These are phyloP conservation scores for Macrolepiota albuminosa DNA, from an alignment of 768 basidiomycete species.

Conservation along the genomic window DNA sequence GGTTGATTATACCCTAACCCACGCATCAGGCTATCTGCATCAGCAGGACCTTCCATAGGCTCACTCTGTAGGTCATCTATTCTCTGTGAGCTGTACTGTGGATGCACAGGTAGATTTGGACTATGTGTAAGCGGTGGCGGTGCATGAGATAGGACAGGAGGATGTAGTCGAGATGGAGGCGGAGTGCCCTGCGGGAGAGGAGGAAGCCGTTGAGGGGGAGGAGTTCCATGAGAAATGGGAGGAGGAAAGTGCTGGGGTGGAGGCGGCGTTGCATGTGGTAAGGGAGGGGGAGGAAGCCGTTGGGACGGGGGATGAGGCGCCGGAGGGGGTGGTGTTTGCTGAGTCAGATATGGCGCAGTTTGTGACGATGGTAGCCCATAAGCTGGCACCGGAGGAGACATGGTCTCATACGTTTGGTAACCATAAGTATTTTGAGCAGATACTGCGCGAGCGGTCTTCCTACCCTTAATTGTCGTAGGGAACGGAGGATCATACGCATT, in stretches of 20 bases:
- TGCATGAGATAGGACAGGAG: conserved; percentile 6
- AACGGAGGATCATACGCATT: conserved; percentile 81
- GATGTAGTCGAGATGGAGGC: conserved; percentile 2
- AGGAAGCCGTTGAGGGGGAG: conserved; percentile 9
- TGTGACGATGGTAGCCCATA: conserved; percentile 8
- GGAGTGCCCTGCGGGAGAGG: not conserved
- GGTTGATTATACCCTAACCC: not conserved
- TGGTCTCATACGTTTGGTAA: conserved; percentile 22
- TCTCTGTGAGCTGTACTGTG: not conserved
- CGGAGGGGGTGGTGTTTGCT: conserved; percentile 6
- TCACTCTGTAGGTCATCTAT: not conserved
- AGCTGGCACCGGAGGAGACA: conserved; percentile 10
- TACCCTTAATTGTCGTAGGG: conserved; percentile 40
- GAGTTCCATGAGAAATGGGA: not conserved
- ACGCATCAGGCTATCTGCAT: not conserved
- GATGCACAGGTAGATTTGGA: conserved; percentile 1
- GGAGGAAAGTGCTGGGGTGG: conserved; percentile 7
- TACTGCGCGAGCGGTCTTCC: conserved; percentile 20
- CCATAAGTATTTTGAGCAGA: conserved; percentile 16
- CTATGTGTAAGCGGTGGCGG: conserved; percentile 1
- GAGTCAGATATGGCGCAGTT: conserved; percentile 9
- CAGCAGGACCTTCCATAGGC: not conserved
- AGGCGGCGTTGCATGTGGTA: conserved; percentile 8
- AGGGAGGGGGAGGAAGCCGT: conserved; percentile 2
- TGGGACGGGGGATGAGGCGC: conserved; percentile 4